Evolutionary conservation across 1,139 yeast genomes (phyloP), one percentile per base, ranked within the genome.

Genomic region (Sugiyamaella paludigena): DNA sequence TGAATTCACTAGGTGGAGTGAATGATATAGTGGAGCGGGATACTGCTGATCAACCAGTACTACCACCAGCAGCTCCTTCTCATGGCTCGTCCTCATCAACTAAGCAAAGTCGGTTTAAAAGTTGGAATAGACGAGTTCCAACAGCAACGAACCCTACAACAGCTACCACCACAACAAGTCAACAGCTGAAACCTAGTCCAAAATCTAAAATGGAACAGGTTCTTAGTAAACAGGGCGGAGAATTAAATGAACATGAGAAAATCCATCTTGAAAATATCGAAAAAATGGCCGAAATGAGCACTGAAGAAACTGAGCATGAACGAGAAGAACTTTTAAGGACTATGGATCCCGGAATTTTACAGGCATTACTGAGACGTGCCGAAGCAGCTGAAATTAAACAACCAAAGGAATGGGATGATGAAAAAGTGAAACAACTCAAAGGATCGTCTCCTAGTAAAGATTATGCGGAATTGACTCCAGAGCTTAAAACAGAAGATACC

Each of bases 201-300:
- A 36, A 44, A 26, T 31, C 43, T 2, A 35, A 41, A 38, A 44
- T 34, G 26, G 47, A 41, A 26, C 33, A 36, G 33, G 40, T 19
- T 19, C 19, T 41, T 10, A 36, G 46, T 37, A 44, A 36, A 36
- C 24, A 19, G 24, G 36, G 13, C 15, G 28, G 43, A 30, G 37
- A 40, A 36, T 48, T 52, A 41, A 56, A 55, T 35, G 95, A 87
- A 58, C 79, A 83, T 1, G 91, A 84, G 58, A 77, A 78, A 61
- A 87, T 91, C 32, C 92, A 87, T 64, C 65, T 76, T 49, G 96
- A 91, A 61, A 91, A 91, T 65, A 64, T 85, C 55, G 79, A 80
- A 38, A 73, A 75, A 44, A 66, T 92, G 50, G 69, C 81, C 24
- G 64, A 68, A 12, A 84, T 91, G 94, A 72, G 84, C 1, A 74